Base-by-base conservation (phyloP, 2,329 filamentous ascomycete species). In the Hypomyces perniciosus region DNA sequence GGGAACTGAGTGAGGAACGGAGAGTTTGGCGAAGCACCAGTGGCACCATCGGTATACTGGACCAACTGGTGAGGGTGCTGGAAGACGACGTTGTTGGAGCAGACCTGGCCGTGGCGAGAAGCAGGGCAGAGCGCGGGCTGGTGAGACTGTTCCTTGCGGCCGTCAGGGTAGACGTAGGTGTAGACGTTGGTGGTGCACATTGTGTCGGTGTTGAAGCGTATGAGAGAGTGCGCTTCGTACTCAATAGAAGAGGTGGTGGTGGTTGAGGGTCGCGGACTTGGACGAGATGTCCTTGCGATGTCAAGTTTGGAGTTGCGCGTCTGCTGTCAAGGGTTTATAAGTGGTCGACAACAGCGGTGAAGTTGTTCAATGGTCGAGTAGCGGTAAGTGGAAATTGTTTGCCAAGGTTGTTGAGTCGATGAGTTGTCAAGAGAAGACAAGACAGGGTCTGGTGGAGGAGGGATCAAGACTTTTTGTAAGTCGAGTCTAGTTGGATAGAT, bases 161-260 rank as follows among this genome's bases (percentile, higher is more conserved):
- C 73, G 61, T 78, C 72, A 4, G 74, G 69, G 67, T 72, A 71
- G 59, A 72, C 60, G 61, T 74, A 72, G 33, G 72, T 67, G 67
- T 71, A 76, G 46, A 74, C 56, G 58, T 76, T 68, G 53, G 70
- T 73, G 55, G 71, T 70, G 65, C 77, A 80, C 77, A 80, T 80
- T 44, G 67, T 72, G 69, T 61, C 59, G 57, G 62, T 31, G 37
- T 39, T 48, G 45, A 27, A 44, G 34, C 30, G 43, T 12, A 20
- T 46, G n/a, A 13, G 30, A 13, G 30, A 12, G 44, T 51, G 48
- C 48, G 48, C 48, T 43, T 42, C 48, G 43, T 46, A 51, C 48
- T 43, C 48, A 13, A 40, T 6, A 12, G 12, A 35, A n/a, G 20
- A 20, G 20, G 20, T 20, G n/a, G 8, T 29, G 42, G 43, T 31